phyloP scores from a whole-genome alignment of 106 monocot species.

The Ottelia alismoides region DNA sequence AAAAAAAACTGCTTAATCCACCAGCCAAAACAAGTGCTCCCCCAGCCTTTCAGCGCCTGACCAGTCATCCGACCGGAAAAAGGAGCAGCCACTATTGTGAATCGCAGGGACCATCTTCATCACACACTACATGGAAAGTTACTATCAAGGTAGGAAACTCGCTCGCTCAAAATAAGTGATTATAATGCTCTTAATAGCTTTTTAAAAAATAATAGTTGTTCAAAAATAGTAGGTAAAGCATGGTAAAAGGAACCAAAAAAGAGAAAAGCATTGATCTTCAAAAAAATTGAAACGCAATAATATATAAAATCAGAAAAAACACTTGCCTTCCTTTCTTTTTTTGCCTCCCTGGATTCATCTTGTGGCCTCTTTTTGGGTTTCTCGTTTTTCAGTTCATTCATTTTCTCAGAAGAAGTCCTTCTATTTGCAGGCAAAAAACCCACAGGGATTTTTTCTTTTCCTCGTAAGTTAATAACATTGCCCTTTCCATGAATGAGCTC shows the following conservation, averaged over 20 bases:
- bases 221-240: background rate
- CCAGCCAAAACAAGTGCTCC: too few species aligned
- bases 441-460: constrained; percentile 75
- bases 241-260: background rate
- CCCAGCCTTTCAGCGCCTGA: too few species aligned
- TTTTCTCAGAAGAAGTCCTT: constrained; percentile 26
- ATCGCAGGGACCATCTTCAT: too few species aligned
- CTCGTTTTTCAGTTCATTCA: constrained; percentile 13
- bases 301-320: background rate
- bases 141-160: too few species aligned
- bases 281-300: background rate
- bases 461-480: constrained; percentile 57
- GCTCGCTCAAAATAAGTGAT: too few species aligned
- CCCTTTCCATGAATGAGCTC: constrained; percentile 11
- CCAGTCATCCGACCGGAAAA: too few species aligned
- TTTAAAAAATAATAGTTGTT: too few species aligned
- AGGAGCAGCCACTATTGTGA: too few species aligned
- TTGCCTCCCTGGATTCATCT: constrained; percentile 79
- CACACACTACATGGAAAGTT: too few species aligned
- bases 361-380: constrained; percentile 13
- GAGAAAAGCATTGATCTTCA: background rate
- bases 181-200: too few species aligned
- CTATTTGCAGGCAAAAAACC: constrained; percentile 55
- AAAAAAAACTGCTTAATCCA: too few species aligned
- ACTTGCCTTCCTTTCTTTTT: constrained; percentile 89